Conservation (phyloP, 257 asterid species). For the Schizonepeta tenuifolia region DNA sequence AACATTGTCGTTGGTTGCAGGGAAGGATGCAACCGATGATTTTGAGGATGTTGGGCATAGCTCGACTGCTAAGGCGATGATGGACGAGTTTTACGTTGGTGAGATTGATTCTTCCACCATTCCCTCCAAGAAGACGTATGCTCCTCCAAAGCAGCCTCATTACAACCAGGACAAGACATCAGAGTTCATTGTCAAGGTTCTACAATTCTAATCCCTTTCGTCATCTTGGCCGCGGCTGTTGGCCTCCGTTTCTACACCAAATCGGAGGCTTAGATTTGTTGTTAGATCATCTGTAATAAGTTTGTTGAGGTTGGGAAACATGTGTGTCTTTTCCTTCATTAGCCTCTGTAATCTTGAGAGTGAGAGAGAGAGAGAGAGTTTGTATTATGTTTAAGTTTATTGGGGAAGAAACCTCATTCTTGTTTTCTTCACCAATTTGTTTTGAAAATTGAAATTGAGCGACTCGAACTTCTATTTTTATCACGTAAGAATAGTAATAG, state of each 20-base stretch:
- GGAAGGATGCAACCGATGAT: constrained; percentile 91
- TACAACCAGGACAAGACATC: constrained; percentile 88
- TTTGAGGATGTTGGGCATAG: constrained; percentile 93
- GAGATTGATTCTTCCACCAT: constrained; percentile 64
- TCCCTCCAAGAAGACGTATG: constrained; percentile 59
- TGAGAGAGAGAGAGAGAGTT: constrained; percentile 13
- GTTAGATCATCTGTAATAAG: constrained; percentile 4
- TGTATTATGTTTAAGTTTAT: constrained; percentile 8
- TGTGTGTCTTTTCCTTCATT: background rate
- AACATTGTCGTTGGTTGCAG: constrained; percentile 37
- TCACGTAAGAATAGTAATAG: too few relatives aligned
- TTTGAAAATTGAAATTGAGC: too few relatives aligned
- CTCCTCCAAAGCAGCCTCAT: constrained; percentile 82
- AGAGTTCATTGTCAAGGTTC: constrained; percentile 74
- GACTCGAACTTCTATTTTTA: too few relatives aligned
- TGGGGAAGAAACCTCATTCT: constrained; percentile 26
- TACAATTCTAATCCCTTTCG: constrained; percentile 79
- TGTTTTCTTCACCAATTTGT: constrained; percentile 4
- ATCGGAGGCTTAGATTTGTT: constrained; percentile 47
- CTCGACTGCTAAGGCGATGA: constrained; percentile 60
- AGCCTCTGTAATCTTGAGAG: constrained; percentile 2
- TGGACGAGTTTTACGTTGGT: constrained; percentile 70
- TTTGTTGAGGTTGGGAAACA: constrained; percentile 15
- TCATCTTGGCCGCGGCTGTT: constrained; percentile 73
- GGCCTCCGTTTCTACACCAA: constrained; percentile 81